These are phyloP conservation scores for Tylopilus plumbeoviolaceoides DNA, from an alignment of 768 basidiomycete species.

Conservation along the genomic window DNA sequence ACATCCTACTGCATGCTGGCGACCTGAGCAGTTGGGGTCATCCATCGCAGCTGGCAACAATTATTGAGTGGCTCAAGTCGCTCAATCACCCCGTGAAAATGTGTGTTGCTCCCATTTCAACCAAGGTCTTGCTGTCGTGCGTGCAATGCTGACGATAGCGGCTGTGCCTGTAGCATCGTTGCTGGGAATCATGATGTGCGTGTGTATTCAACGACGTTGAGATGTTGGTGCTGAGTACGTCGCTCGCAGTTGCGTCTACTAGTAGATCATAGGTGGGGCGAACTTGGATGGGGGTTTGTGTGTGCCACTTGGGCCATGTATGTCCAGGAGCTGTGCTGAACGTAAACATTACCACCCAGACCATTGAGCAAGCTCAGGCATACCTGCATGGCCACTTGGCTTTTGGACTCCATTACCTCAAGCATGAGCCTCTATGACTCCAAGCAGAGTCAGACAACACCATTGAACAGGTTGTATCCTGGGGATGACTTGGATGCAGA, in stretches of 20 bases:
- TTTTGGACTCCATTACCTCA: conserved; percentile 54
- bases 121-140: background rate
- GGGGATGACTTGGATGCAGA: too few species aligned
- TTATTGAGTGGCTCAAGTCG: conserved; percentile 53
- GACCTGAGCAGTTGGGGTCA: conserved; percentile 56
- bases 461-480: conserved; percentile 20
- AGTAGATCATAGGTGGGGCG: conserved; percentile 20
- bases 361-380: conserved; percentile 15
- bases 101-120: conserved; percentile 29
- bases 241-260: conserved; percentile 22
- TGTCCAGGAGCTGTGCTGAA: conserved; percentile 5
- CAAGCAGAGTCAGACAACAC: too few species aligned
- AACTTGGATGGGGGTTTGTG: conserved; percentile 16
- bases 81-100: conserved; percentile 60
- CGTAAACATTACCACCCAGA: conserved; percentile 4
- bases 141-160: conserved; percentile 1
- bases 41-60: conserved; percentile 42
- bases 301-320: background rate
- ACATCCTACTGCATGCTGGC: conserved; percentile 63
- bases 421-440: conserved; percentile 39
- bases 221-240: background rate
- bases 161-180: conserved; percentile 43
- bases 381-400: conserved; percentile 30
- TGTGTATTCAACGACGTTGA: background rate
- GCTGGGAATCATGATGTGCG: conserved; percentile 67